Evolutionary conservation across 106 monocot species (phyloP).

Genomic region (Dendrobium catenatum): DNA sequence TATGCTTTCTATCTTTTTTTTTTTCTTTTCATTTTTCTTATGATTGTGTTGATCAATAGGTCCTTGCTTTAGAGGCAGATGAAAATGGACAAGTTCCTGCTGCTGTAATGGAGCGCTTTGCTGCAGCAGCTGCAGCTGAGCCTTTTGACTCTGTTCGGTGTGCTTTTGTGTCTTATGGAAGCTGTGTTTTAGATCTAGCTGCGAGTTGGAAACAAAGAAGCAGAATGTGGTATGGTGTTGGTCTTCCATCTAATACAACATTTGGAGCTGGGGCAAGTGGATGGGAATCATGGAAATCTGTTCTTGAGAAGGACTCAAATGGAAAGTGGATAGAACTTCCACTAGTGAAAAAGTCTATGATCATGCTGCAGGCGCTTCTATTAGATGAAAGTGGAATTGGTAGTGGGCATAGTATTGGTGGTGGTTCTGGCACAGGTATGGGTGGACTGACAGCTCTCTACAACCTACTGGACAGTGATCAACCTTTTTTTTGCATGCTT

Average conservation of each 20-base stretch:
- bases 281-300: constrained; percentile 72
- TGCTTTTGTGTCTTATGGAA: constrained; percentile 95
- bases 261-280: constrained; percentile 95
- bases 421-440: constrained; percentile 90
- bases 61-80: constrained; percentile 95
- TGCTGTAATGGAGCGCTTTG: constrained; percentile 88
- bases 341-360: constrained; percentile 79
- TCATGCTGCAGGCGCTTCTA: constrained; percentile 81
- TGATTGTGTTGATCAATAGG: constrained; percentile 37
- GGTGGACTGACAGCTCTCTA: constrained; percentile 75
- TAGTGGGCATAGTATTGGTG: constrained; percentile 75
- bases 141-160: constrained; percentile 95
- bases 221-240: constrained; percentile 95
- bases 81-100: constrained; percentile 96
- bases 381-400: constrained; percentile 92
- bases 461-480: constrained; percentile 93
- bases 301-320: constrained; percentile 69
- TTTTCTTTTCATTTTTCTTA: not conserved
- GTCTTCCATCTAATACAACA: constrained; percentile 39
- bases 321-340: constrained; percentile 90
- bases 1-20: not conserved
- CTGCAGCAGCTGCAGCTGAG: constrained; percentile 96
- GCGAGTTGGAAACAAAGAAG: constrained; percentile 89
- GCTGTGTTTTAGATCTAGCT: constrained; percentile 65
- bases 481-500: constrained; percentile 96